Percentiles rank a stretch among this genome's conserved stretches.
Evolutionary conservation across 768 basidiomycete species (phyloP).

Genomic region (Rubroboletus pulcherrimus): DNA sequence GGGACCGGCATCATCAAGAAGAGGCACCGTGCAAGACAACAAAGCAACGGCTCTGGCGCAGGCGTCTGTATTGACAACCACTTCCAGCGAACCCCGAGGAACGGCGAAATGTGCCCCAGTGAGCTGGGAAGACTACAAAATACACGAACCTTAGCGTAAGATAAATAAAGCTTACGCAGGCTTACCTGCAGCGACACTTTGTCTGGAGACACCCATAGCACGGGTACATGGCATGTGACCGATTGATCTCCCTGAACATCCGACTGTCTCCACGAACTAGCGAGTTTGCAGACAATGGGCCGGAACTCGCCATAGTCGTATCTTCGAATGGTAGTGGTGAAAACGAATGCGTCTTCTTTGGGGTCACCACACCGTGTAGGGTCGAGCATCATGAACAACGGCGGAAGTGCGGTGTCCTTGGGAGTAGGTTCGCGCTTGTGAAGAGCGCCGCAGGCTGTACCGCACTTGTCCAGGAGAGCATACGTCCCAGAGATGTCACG

Average conservation of each 20-base stretch:
- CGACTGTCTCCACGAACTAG: slow-evolving; percentile 76
- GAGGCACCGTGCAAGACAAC: slow-evolving; percentile 70
- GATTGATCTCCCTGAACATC: slow-evolving; percentile 43
- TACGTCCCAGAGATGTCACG: slow-evolving; percentile 82
- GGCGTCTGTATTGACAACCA: slow-evolving; percentile 52
- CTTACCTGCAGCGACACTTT: slow-evolving; percentile 54
- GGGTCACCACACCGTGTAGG: slow-evolving; percentile 76
- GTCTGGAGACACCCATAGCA: slow-evolving; percentile 56
- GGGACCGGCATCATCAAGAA: slow-evolving; percentile 62
- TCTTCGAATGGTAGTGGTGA: slow-evolving; percentile 73
- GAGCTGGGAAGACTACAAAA: slow-evolving; percentile 46
- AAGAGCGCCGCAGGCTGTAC: slow-evolving; percentile 80
- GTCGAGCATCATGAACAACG: slow-evolving; percentile 77
- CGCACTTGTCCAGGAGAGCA: slow-evolving; percentile 77
- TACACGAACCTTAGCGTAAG: slow-evolving; percentile 1
- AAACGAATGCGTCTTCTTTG: slow-evolving; percentile 77
- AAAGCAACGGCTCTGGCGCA: slow-evolving; percentile 77
- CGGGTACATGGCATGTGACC: slow-evolving; percentile 57
- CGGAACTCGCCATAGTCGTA: slow-evolving; percentile 80
- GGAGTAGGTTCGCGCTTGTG: slow-evolving; percentile 55
- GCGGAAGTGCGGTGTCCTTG: slow-evolving; percentile 50
- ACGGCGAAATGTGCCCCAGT: slow-evolving; percentile 62
- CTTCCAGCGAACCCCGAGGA: slow-evolving; percentile 50
- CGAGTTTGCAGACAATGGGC: slow-evolving; percentile 70
- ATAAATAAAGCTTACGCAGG: neutral